These are phyloP conservation scores for Castanopsis chinensis DNA, from an alignment of 306 rosid species.

Conservation along the genomic window DNA sequence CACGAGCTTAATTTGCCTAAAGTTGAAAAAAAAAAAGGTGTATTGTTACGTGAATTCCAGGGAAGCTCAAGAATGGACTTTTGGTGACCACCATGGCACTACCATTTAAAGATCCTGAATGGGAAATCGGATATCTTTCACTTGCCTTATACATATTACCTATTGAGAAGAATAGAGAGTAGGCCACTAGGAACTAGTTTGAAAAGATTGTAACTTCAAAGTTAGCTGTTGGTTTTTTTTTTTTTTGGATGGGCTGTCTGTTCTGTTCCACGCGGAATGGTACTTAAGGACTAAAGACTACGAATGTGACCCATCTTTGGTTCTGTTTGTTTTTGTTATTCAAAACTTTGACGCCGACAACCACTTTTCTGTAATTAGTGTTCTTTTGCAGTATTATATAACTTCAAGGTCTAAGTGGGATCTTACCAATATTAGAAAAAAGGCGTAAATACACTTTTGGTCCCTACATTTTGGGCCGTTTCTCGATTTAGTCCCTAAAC, in stretches of 20 bases:
- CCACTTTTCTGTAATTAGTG: background rate
- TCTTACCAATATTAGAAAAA: background rate
- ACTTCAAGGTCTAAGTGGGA: background rate
- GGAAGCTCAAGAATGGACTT: background rate
- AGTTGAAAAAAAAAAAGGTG: background rate
- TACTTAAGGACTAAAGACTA: no score
- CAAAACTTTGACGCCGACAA: conserved; percentile 6
- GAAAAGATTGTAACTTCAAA: background rate
- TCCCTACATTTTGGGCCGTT: no score
- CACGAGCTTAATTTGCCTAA: background rate
- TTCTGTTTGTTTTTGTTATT: background rate
- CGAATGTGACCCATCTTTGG: no score
- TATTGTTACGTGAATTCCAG: background rate
- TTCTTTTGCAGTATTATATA: background rate
- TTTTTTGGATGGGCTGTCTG: background rate
- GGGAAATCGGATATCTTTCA: background rate
- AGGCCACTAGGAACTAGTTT: background rate
- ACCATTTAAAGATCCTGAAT: background rate
- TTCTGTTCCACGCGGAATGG: background rate
- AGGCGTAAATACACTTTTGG: no score
- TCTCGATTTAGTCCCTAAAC: no score
- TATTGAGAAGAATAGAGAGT: background rate
- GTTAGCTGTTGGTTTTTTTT: background rate
- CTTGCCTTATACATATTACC: background rate
- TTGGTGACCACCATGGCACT: background rate